phyloP scores from a whole-genome alignment of 2,329 filamentous ascomycete genomes.

The Penicillium sp. region DNA sequence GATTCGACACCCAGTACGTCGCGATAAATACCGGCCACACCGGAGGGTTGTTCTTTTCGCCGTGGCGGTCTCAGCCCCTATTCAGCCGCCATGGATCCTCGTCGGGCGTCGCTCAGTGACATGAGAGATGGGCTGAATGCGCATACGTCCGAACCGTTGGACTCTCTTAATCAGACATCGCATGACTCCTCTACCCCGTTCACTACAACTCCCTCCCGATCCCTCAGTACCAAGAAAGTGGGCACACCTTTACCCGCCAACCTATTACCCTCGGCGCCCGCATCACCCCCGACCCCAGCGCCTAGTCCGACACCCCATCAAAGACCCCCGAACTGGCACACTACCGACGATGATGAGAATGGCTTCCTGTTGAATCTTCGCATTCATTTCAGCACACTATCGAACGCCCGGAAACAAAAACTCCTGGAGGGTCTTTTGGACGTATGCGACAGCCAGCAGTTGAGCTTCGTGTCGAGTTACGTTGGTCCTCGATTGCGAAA shows the following conservation, averaged over 20 bases:
- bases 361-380: conserved; percentile 77
- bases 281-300: conserved; percentile 68
- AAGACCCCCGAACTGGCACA: conserved; percentile 54
- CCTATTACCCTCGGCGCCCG: conserved; percentile 65
- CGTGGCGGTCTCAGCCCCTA: conserved; percentile 4
- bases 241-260: conserved; percentile 58
- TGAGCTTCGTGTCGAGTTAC: conserved; percentile 95
- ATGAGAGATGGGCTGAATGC: conserved; percentile 19
- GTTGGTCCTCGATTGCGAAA: conserved; percentile 93
- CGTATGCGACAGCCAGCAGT: conserved; percentile 89
- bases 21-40: neutral
- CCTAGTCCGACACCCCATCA: conserved; percentile 67
- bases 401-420: conserved; percentile 73
- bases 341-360: conserved; percentile 69
- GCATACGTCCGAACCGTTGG: conserved; percentile 21
- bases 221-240: conserved; percentile 39
- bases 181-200: conserved; percentile 22
- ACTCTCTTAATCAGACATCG: conserved; percentile 38
- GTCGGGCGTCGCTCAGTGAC: conserved; percentile 20
- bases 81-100: conserved; percentile 22
- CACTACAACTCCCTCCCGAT: conserved; percentile 19
- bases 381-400: conserved; percentile 76
- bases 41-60: conserved; percentile 2
- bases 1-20: neutral
- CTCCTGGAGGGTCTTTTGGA: conserved; percentile 87